phyloP scores from a whole-genome alignment of 176 grass and related monocot genomes.

The Cenchrus purpureus region DNA sequence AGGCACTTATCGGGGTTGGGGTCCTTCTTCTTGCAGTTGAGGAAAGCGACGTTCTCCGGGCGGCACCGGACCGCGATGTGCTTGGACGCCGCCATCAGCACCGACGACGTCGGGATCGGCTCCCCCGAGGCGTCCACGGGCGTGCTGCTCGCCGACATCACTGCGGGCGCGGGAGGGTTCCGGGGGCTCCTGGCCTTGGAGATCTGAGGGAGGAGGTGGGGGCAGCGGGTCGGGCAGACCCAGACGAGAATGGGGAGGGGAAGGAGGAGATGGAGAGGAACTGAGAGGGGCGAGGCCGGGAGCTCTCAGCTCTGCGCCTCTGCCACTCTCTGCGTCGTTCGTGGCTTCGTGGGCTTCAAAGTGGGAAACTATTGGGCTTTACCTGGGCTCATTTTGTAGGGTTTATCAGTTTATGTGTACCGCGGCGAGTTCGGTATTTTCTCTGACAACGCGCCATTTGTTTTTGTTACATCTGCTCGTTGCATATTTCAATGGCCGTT shows the following conservation, averaged over 20 bases:
- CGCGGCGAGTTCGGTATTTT: too few relatives aligned
- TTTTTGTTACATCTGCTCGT: too few relatives aligned
- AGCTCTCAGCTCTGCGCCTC: too few relatives aligned
- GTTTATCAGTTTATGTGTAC: background rate
- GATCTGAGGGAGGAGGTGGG: constrained; percentile 37
- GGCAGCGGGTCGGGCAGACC: constrained; percentile 27
- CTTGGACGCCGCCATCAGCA: constrained; percentile 90
- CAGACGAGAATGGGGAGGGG: constrained; percentile 3
- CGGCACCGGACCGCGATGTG: constrained; percentile 81
- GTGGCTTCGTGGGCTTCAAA: constrained; percentile 14
- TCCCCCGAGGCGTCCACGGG: constrained; percentile 74
- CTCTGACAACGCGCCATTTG: too few relatives aligned
- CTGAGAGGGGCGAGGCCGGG: background rate
- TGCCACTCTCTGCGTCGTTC: background rate
- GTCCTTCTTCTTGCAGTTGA: constrained; percentile 99
- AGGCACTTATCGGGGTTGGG: constrained; percentile 88
- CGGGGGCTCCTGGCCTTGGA: constrained; percentile 31
- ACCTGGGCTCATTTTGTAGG: background rate
- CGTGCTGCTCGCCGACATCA: constrained; percentile 56
- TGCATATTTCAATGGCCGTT: too few relatives aligned
- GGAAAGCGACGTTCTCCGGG: constrained; percentile 84
- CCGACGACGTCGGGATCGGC: constrained; percentile 83
- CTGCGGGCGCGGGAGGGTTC: background rate
- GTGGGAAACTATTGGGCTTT: constrained; percentile 14
- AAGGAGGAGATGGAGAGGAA: background rate